Percentiles rank a stretch among this genome's conserved stretches.
These are phyloP conservation scores for Seiridium cupressi DNA, from an alignment of 2,329 filamentous ascomycete genomes.

Conservation along the genomic window DNA sequence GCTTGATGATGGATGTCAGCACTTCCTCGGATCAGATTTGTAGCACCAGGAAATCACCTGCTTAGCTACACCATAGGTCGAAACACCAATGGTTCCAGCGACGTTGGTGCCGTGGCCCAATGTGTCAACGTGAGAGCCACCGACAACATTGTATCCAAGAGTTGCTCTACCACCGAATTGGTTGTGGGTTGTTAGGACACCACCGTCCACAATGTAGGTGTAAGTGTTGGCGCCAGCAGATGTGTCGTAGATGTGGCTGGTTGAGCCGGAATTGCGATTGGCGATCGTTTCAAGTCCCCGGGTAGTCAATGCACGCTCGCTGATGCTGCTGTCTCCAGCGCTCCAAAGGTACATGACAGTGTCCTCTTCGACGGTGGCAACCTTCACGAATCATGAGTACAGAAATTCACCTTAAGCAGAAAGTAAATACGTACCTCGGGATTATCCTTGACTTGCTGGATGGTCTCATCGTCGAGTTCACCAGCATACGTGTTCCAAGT, in stretches of 20 bases:
- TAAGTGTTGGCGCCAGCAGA: conserved; percentile 39
- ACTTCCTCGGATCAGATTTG: neutral
- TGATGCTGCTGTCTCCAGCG: conserved; percentile 14
- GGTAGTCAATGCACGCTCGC: conserved; percentile 23
- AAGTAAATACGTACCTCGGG: conserved; percentile 22
- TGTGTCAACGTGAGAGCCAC: conserved; percentile 14
- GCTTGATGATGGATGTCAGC: conserved; percentile 4
- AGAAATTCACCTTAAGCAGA: neutral
- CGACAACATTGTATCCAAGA: conserved; percentile 21
- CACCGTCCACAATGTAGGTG: conserved; percentile 51
- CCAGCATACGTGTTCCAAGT: conserved; percentile 40
- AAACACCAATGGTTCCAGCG: conserved; percentile 42
- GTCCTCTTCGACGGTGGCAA: conserved; percentile 26
- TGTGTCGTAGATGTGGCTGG: conserved; percentile 39
- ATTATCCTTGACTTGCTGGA: conserved; percentile 34
- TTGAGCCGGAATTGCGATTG: conserved; percentile 29
- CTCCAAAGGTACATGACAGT: conserved; percentile 24
- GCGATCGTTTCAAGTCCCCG: conserved; percentile 48
- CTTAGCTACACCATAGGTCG: conserved; percentile 44
- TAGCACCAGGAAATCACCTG: conserved; percentile 10
- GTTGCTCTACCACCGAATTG: conserved; percentile 35
- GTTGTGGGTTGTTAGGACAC: conserved; percentile 39
- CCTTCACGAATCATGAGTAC: conserved; percentile 13
- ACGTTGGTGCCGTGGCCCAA: conserved; percentile 43
- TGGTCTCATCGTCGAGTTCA: conserved; percentile 40